Conservation (phyloP, 805 yeast genomes). For the Grigorovia humatica region DNA sequence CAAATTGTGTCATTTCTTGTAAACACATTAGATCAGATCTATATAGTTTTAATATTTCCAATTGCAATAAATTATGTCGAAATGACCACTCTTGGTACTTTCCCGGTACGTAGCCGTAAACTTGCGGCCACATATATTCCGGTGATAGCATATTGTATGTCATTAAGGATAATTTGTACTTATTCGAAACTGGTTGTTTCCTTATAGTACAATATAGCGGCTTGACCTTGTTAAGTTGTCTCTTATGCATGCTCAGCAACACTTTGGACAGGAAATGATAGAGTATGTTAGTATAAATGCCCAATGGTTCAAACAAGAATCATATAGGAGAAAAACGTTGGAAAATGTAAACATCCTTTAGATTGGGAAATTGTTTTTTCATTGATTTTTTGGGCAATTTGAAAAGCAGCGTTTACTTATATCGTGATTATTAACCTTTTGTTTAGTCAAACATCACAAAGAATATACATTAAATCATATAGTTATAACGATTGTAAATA, state of each 20-base stretch:
- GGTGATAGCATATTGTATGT: slow-evolving; percentile 41
- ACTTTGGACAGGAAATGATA: background rate
- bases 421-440: too few species aligned
- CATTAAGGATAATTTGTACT: slow-evolving; percentile 25
- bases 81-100: slow-evolving; percentile 40
- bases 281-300: background rate
- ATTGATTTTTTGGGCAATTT: too few species aligned
- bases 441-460: too few species aligned
- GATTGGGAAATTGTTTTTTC: too few species aligned
- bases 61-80: slow-evolving; percentile 35
- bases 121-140: slow-evolving; percentile 51
- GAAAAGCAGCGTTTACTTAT: too few species aligned
- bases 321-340: too few species aligned
- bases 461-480: too few species aligned
- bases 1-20: slow-evolving; percentile 40
- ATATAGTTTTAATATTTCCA: slow-evolving; percentile 26
- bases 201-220: background rate
- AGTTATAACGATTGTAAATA: too few species aligned
- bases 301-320: too few species aligned
- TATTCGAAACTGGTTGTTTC: background rate
- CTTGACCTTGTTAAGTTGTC: background rate
- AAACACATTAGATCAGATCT: slow-evolving; percentile 50
- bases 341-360: background rate
- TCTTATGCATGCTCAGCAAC: background rate
- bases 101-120: slow-evolving; percentile 41